phyloP scores from a whole-genome alignment of 23 red algal genomes.

The Gracilariopsis chorda region DNA sequence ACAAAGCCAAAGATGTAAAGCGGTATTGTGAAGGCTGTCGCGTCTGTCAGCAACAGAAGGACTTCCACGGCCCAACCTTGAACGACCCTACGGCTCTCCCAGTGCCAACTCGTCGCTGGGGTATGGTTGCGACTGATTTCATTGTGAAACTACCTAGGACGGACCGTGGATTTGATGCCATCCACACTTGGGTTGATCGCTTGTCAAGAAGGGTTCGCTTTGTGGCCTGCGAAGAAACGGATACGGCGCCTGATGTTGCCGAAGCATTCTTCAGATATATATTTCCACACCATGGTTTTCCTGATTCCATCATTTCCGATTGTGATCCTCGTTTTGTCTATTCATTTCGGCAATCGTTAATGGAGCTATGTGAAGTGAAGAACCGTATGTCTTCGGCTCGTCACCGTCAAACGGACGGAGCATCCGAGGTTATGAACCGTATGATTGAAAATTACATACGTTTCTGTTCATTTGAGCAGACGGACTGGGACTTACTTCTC shows the following conservation, averaged over 20 bases:
- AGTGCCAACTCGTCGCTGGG: background rate
- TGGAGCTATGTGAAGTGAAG: background rate
- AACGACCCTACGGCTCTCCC: background rate
- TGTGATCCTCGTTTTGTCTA: background rate
- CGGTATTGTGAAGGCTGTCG: background rate
- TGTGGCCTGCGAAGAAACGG: background rate
- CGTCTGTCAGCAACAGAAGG: background rate
- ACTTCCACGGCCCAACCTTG: background rate
- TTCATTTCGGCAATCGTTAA: background rate
- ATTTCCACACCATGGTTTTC: background rate
- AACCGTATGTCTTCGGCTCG: background rate
- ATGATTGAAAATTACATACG: constrained; percentile 23
- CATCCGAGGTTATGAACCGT: background rate
- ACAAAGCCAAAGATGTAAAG: background rate
- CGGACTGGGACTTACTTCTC: background rate
- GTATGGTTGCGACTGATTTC: background rate
- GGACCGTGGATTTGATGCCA: background rate
- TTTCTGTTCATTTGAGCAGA: background rate
- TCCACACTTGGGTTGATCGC: background rate
- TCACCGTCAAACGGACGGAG: background rate
- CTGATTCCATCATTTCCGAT: background rate
- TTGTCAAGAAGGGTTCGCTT: background rate
- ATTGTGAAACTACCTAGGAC: constrained; percentile 1
- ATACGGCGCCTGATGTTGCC: background rate
- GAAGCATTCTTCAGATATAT: background rate